Evolutionary conservation across 108 stramenopile genomes (phyloP), one percentile per base, ranked within the genome.

Genomic region (Skeletonema costatum): DNA sequence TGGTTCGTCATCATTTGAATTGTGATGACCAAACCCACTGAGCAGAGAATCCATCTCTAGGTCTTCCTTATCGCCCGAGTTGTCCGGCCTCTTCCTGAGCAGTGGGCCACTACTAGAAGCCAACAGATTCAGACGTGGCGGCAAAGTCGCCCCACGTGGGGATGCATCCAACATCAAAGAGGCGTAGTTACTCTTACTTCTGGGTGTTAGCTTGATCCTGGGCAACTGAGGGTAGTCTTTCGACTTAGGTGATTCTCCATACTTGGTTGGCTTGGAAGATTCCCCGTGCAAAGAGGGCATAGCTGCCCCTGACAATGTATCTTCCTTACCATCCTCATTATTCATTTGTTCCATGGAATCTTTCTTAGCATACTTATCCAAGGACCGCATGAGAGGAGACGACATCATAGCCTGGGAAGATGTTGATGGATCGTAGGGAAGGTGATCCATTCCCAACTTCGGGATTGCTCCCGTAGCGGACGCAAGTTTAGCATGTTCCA

Each of bases 21-120:
- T 58, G 35, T 80, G 78, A 42, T 80, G 36, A 41, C 68, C 72
- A 60, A 79, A 79, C 3, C 78, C 71, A 61, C 71, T 67, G 17
- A 79, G 51, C 12, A 79, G 60, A 29, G 61, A 72, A 59, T 79
- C 78, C 71, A 79, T 73, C 59, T 79, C 78, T 13, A 51, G 56
- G 42, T 19, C 36, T 32, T 70, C 48, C 32, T 44, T 51, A 38
- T 73, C 77, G 0, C 63, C 63, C 17, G 63, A 39, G 12, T 11
- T 64, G 2, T 64, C 38, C 4, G 44, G 39, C 12, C 21, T 30
- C 53, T 38, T n/a, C 33, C 11, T 56, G 58, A 53, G 58, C 32
- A 59, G 51, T 13, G 10, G 44, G 16, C 16, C 44, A n/a, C 53
- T 51, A 7, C 17, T 56, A 25, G 35, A 64, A 39, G 35, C 6